Base-by-base conservation (phyloP, 257 asterid genomes). In the Osmanthus fragrans region DNA sequence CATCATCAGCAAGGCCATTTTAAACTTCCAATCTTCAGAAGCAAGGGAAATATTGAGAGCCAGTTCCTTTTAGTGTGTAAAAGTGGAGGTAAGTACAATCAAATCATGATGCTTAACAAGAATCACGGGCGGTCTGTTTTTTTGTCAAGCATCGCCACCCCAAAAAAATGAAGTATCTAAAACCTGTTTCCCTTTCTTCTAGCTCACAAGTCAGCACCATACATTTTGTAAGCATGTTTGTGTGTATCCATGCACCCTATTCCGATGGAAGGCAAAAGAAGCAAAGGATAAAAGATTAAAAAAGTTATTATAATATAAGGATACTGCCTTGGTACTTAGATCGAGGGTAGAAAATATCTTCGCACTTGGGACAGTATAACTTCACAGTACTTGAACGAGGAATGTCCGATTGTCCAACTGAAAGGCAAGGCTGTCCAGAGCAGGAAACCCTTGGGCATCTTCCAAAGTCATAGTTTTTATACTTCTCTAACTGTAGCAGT, bases 251-350 rank as follows among this genome's bases (percentile, higher is more conserved):
- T 58, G 77, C 77, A 83, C 39, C 42, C n/a, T 47, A 37, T 13
- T 21, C 15, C 2, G 67, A 21, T 16, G 45, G 30, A 23, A 75
- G 15, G 71, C 68, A 67, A 58, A 71, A 32, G 77, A 47, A 63
- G 37, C 56, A 81, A 30, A 73, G 45, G 65, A 58, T 1, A 66
- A 74, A 73, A 51, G 40, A 27, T 34, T 19, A 32, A 23, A 60
- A 82, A 27, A 32, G 56, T 69, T 51, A 73, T 16, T 19, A 69
- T 5, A 76, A 47, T 3, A 27, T 23, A 86, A 91, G 97, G 97
- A 93, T 93, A 93, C 97, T 91, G 94, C 97, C 97, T 90, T 93
- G 97, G 82, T 91, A 91, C 80, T 93, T 93, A 80, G 97, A 93
- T 63, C 96, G 92, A 30, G 97, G 97, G 79, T 93, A 91, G 88